Conservation (phyloP, 116 monocot genomes). For the Papilionanthe hybrid region DNA sequence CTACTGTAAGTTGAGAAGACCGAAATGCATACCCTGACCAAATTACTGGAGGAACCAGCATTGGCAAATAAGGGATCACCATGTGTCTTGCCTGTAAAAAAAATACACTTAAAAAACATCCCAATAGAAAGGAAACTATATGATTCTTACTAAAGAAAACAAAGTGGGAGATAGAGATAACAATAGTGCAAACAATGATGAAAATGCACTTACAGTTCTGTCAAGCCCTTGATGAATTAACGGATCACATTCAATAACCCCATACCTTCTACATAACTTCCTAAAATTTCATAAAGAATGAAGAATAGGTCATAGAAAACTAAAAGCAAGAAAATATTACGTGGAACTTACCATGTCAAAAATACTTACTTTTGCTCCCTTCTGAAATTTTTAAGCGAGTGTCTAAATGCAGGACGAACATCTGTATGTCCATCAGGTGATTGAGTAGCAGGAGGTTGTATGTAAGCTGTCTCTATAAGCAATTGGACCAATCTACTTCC, state of each 20-base stretch:
- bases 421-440: constrained; percentile 63
- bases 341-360: not conserved
- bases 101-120: not conserved
- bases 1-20: not conserved
- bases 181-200: not conserved
- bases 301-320: not conserved
- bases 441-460: constrained; percentile 85
- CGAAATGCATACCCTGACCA: constrained; percentile 65
- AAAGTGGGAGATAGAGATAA: not conserved
- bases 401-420: constrained; percentile 89
- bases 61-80: constrained; percentile 97
- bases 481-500: constrained; percentile 91
- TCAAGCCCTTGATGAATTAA: constrained; percentile 76
- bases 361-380: constrained; percentile 48
- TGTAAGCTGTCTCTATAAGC: constrained; percentile 78
- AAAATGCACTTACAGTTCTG: constrained; percentile 61
- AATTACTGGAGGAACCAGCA: constrained; percentile 81
- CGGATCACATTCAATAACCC: constrained; percentile 92
- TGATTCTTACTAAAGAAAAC: not conserved
- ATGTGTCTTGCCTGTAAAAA: constrained; percentile 80
- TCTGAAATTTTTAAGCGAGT: constrained; percentile 33
- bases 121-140: not conserved
- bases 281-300: constrained; percentile 27
- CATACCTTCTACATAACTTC: constrained; percentile 55
- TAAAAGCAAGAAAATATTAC: not conserved